Base-by-base conservation (phyloP, 1,284 basidiomycete species). In the Puccinia coronata region DNA sequence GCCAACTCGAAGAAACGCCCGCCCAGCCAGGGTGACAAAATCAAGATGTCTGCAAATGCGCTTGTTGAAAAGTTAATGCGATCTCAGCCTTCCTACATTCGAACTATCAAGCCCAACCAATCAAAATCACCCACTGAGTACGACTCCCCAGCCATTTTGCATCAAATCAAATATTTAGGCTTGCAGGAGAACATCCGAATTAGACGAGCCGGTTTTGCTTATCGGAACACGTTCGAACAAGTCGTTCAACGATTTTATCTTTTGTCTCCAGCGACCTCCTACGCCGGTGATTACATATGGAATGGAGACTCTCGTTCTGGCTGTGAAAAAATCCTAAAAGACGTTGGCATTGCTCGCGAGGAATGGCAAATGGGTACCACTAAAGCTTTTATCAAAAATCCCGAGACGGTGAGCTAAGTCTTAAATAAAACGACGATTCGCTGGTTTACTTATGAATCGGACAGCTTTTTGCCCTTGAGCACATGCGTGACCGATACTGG, bases 361-460 rank as follows among this genome's bases (percentile, higher is more conserved):
- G 96, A 99, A 87, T 99, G 96, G 96, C 96, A 99, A 87, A 97
- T 99, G 95, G 96, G 97, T 83, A 91, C 92, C 1, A 97, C 96
- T 16, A 99, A 99, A 86, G 96, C 96, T 0, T 99, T 99, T 87
- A 99, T 99, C 88, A 99, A 99, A 90, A 98, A 96, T 86, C 96
- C 96, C 0, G 96, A 99, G 87, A 99, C 96, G 55, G 94, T 95
- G 85, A 83, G 90, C 82, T 23, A 55, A 47, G n/a, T 51, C 20
- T 53, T 28, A 9, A 34, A 71, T 23, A 63, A 47, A 43, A 67
- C n/a, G 18, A 4, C 18, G 9, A 63, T 8, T 57, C 1, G 20
- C 5, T 1, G 8, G 14, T 20, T 25, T 51, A 39, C 55, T 79
- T 74, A 43, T 39, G 18, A 41, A 9, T 53, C 28, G 23, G 12